Conservation (phyloP, 495 filamentous ascomycete species). For the Hypoxylon trugodes region DNA sequence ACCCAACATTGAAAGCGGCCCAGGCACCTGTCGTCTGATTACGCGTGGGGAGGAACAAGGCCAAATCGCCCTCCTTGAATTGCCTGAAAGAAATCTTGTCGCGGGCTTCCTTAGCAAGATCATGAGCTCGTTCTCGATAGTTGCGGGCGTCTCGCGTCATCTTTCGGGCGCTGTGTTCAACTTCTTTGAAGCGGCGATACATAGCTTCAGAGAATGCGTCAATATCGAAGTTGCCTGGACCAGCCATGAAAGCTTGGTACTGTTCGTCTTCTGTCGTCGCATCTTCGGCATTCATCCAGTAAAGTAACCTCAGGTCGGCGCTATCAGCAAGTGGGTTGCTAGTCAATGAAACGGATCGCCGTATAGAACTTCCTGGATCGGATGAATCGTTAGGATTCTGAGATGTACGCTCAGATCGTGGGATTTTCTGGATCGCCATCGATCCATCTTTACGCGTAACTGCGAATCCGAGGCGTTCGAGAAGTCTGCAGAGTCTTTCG, state of each 20-base stretch:
- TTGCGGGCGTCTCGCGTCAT: conserved; percentile 85
- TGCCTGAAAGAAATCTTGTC: conserved; percentile 96
- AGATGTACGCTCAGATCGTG: conserved; percentile 67
- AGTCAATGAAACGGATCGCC: conserved; percentile 53
- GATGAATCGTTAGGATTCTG: conserved; percentile 63
- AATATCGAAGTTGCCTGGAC: conserved; percentile 78
- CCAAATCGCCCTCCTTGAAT: conserved; percentile 96
- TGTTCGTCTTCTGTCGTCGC: conserved; percentile 70
- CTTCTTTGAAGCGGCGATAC: conserved; percentile 85
- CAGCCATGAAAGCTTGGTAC: conserved; percentile 75
- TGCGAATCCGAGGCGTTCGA: conserved; percentile 86
- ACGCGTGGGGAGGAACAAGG: conserved; percentile 91
- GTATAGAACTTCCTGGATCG: conserved; percentile 68
- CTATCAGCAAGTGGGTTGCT: conserved; percentile 56
- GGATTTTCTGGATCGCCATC: conserved; percentile 79
- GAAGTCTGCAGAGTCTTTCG: conserved; percentile 75
- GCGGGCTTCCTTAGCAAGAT: conserved; percentile 85
- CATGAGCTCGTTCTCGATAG: conserved; percentile 88
- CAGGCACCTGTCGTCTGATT: conserved; percentile 94
- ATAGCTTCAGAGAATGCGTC: conserved; percentile 83
- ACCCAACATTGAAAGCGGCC: conserved; percentile 98
- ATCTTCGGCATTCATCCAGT: conserved; percentile 79
- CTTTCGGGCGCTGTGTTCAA: conserved; percentile 88
- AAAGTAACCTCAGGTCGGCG: conserved; percentile 70
- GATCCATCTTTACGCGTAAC: conserved; percentile 75